Conservation (phyloP, 2,329 filamentous ascomycete species). For the Paramyrothecium sp. region DNA sequence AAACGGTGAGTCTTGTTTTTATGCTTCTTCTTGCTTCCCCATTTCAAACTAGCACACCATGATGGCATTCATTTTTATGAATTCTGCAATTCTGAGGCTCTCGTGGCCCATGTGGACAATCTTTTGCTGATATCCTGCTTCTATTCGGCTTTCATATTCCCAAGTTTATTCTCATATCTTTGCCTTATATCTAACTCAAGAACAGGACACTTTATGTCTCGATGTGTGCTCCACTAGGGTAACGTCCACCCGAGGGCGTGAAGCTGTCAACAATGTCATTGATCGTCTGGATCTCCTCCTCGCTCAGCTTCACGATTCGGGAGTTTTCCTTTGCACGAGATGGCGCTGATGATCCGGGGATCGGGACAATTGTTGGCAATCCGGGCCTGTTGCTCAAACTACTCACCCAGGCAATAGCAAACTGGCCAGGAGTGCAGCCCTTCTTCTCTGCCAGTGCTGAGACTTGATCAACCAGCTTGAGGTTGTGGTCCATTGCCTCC, state of each 20-base stretch:
- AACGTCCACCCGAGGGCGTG: constrained; percentile 46
- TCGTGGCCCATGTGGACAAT: constrained; percentile 27
- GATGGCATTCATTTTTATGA: constrained; percentile 39
- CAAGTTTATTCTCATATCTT: constrained; percentile 4
- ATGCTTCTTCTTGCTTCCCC: not conserved
- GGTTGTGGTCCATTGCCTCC: constrained; percentile 62
- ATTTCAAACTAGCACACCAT: constrained; percentile 14
- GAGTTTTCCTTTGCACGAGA: constrained; percentile 63
- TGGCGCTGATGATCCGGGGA: constrained; percentile 60
- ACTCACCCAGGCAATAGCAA: constrained; percentile 65
- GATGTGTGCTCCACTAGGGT: constrained; percentile 33
- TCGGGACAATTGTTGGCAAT: constrained; percentile 60
- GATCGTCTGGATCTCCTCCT: constrained; percentile 50
- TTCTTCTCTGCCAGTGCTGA: constrained; percentile 58
- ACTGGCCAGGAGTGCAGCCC: constrained; percentile 59
- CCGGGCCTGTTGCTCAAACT: constrained; percentile 48
- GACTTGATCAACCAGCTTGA: constrained; percentile 59
- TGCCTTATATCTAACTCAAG: not conserved
- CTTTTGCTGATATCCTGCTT: constrained; percentile 20
- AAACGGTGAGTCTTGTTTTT: not conserved
- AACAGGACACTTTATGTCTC: constrained; percentile 31
- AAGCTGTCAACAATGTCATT: constrained; percentile 47
- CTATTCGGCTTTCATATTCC: constrained; percentile 1
- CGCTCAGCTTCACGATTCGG: constrained; percentile 43
- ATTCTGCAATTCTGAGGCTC: constrained; percentile 50